A percentile compares a stretch with the other conserved stretches of the same genome.
Conservation (phyloP, 2,329 filamentous ascomycete genomes). For the Botrytis tulipae region DNA sequence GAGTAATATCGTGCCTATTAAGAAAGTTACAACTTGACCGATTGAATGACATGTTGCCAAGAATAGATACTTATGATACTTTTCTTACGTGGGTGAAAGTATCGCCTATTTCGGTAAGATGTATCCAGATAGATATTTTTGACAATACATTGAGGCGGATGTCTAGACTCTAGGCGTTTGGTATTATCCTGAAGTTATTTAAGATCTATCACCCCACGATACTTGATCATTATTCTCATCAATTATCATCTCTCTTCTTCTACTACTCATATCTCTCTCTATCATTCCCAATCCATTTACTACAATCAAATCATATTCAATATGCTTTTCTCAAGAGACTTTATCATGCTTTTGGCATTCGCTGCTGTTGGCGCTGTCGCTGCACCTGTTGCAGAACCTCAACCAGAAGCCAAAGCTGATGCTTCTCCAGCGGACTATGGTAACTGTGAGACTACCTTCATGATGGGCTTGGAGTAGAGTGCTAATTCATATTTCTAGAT, state of each 20-base stretch:
- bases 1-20: background rate
- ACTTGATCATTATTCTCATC: slow-evolving; percentile 3
- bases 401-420: slow-evolving; percentile 10
- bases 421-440: slow-evolving; percentile 15
- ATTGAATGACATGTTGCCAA: background rate
- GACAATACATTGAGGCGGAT: background rate
- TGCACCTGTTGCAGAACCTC: slow-evolving; percentile 15
- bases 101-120: background rate
- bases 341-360: slow-evolving; percentile 18
- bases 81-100: background rate
- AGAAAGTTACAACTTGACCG: background rate
- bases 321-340: slow-evolving; percentile 21
- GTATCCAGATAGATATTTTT: background rate
- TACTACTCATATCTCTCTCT: background rate
- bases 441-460: slow-evolving; percentile 5
- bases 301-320: slow-evolving; percentile 8
- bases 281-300: background rate
- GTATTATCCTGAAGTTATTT: background rate
- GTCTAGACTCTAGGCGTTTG: background rate
- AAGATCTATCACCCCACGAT: slow-evolving; percentile 10
- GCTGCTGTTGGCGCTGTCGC: slow-evolving; percentile 7
- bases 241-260: background rate
- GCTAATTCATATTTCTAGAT: background rate
- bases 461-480: background rate
- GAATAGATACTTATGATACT: background rate